Base-by-base conservation (phyloP, 108 stramenopile genomes). In the Heterococcus sp. region DNA sequence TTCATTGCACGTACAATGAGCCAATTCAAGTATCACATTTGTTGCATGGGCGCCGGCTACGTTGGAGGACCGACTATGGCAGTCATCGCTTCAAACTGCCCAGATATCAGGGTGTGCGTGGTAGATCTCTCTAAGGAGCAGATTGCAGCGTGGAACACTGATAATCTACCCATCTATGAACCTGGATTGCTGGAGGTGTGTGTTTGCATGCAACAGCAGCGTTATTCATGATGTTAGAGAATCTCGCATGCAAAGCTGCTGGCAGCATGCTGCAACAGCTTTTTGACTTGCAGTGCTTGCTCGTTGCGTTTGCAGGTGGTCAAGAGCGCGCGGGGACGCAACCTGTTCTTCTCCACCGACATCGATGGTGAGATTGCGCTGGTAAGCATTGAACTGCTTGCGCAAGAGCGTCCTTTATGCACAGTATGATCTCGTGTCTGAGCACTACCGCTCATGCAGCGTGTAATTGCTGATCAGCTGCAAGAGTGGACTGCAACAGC, bases 1-100 rank as follows among this genome's bases (percentile, higher is more conserved):
- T 68, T 14, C 38, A 29, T 69, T 35, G 38, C 32, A 37, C 63
- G 80, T 86, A 92, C 91, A 92, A 94, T 90, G 58, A 88, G 86
- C 33, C 90, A 92, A 66, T 96, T 86, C 85, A 91, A 93, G 75
- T 85, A 94, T 14, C 88, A 95, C 88, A 95, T 97, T 71, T 94
- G 94, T 85, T 97, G 95, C 91, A 97, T 96, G 94, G 97, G 97
- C 68, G 96, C 96, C 30, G 98, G 98, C 33, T 99, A 99, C 68
- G 98, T 99, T 71, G 98, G 98, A 35, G 98, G 98, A n/a, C 98
- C 98, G 1, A 99, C 98, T 65, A 99, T 99, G 98, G 98, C 98
- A 0, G 95, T 97, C 40, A 99, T 99, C 88, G 98, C 98, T 31
- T 89, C 91, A 76, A 90, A 93, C 71, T 96, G 95, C 80, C 96